A percentile compares a stretch with the other conserved stretches of the same genome.
Evolutionary conservation across 805 yeast genomes (phyloP).

Genomic region (Candida ponderosae): DNA sequence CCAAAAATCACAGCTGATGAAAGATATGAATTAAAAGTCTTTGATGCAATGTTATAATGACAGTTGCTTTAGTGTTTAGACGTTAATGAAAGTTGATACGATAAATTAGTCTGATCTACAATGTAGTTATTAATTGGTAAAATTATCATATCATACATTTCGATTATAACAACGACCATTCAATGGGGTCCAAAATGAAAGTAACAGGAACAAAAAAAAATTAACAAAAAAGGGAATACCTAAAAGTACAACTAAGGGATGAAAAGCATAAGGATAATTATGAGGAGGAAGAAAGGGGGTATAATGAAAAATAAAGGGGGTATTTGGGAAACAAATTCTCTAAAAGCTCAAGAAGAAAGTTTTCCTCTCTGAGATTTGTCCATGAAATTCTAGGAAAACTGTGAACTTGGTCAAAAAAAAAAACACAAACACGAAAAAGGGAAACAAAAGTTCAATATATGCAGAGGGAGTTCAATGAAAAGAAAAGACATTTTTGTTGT

Average conservation of each 20-base stretch:
- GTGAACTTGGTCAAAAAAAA: conserved; percentile 8
- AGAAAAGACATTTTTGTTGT: not conserved
- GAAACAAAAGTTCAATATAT: not conserved
- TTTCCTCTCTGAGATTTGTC: too few species aligned
- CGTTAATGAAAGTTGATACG: not conserved
- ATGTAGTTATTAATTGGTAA: not conserved
- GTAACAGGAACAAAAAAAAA: too few species aligned
- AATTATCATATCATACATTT: not conserved
- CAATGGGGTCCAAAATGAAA: too few species aligned
- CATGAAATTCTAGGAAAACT: not conserved
- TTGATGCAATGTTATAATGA: conserved; percentile 12
- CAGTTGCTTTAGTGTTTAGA: not conserved
- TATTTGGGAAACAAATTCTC: too few species aligned
- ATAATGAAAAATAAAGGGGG: too few species aligned
- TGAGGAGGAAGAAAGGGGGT: too few species aligned
- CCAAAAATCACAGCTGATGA: conserved; percentile 42
- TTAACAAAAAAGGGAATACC: too few species aligned
- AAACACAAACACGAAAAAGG: not conserved
- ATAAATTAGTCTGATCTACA: not conserved
- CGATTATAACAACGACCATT: too few species aligned
- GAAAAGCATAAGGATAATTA: too few species aligned
- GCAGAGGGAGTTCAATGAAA: too few species aligned
- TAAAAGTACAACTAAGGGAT: too few species aligned
- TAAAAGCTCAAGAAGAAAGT: too few species aligned
- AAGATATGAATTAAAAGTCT: conserved; percentile 11